Percentiles rank a stretch among this genome's conserved stretches.
These are phyloP conservation scores for Populus hybrid DNA, from an alignment of 441 rosid genomes.

Conservation along the genomic window DNA sequence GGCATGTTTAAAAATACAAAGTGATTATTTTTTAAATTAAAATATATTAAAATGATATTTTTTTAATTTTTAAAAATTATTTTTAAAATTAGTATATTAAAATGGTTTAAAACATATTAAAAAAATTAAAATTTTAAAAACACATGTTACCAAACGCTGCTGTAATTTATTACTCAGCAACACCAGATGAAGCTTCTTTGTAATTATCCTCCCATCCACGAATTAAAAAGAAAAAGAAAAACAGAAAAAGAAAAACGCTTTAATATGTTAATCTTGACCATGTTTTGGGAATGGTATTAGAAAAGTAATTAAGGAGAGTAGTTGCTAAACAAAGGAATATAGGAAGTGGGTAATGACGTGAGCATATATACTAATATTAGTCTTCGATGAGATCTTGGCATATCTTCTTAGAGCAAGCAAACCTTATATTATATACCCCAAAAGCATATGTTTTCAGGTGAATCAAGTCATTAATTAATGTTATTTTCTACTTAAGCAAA, in stretches of 20 bases:
- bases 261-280: conserved; percentile 40
- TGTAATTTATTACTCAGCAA: conserved; percentile 40
- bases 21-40: too few species aligned
- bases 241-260: neutral
- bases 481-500: conserved; percentile 31
- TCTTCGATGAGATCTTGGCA: conserved; percentile 69
- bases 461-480: conserved; percentile 47
- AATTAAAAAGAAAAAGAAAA: neutral
- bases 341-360: conserved; percentile 64
- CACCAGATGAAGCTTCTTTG: conserved; percentile 43
- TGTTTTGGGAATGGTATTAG: conserved; percentile 34
- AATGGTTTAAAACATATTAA: too few species aligned
- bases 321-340: conserved; percentile 64
- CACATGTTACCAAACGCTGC: too few species aligned
- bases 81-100: too few species aligned
- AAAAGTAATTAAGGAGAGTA: conserved; percentile 28
- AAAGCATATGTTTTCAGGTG: conserved; percentile 54
- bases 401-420: conserved; percentile 67
- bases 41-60: too few species aligned
- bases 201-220: conserved; percentile 41
- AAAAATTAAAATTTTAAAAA: too few species aligned
- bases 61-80: too few species aligned
- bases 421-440: conserved; percentile 38
- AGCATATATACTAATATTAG: conserved; percentile 62
- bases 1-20: too few species aligned